Evolutionary conservation across 345 rosid species (phyloP).

Genomic region (Citrus sinensis): DNA sequence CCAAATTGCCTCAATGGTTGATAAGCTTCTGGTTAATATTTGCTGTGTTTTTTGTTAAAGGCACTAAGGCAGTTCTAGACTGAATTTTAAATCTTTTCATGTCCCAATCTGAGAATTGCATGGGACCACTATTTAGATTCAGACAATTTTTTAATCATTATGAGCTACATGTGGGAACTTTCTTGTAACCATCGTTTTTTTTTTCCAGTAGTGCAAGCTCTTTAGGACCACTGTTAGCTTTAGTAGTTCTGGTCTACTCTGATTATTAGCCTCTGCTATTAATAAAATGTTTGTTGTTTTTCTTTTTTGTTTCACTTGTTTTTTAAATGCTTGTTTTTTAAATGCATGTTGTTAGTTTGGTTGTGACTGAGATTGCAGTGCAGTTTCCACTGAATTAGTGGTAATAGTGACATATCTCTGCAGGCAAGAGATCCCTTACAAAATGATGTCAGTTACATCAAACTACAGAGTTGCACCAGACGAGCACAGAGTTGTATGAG

Average conservation of each 20-base stretch:
- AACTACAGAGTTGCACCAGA: too few relatives aligned
- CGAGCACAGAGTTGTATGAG: too few relatives aligned
- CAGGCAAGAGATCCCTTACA: too few relatives aligned
- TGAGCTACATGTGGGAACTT: conserved; percentile 2
- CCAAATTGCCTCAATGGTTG: background rate
- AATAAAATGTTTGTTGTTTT: background rate
- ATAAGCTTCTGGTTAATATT: background rate
- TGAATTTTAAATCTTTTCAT: conserved; percentile 1
- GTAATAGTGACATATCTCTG: background rate
- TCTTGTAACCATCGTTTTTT: background rate
- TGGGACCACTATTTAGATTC: conserved; percentile 1
- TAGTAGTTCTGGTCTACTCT: conserved; percentile 6
- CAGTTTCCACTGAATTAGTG: background rate
- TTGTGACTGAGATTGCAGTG: background rate
- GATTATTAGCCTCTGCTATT: background rate
- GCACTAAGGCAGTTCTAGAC: background rate
- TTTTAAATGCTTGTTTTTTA: background rate
- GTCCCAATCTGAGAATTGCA: background rate
- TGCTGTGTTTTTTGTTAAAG: background rate
- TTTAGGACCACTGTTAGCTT: conserved; percentile 20
- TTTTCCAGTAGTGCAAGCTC: background rate
- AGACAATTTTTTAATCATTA: conserved; percentile 8
- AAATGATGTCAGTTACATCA: too few relatives aligned
- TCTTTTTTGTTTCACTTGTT: background rate
- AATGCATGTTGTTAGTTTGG: background rate